Evolutionary conservation across 2,329 filamentous ascomycete genomes (phyloP).

Genomic region (Epichloe gansuensis): DNA sequence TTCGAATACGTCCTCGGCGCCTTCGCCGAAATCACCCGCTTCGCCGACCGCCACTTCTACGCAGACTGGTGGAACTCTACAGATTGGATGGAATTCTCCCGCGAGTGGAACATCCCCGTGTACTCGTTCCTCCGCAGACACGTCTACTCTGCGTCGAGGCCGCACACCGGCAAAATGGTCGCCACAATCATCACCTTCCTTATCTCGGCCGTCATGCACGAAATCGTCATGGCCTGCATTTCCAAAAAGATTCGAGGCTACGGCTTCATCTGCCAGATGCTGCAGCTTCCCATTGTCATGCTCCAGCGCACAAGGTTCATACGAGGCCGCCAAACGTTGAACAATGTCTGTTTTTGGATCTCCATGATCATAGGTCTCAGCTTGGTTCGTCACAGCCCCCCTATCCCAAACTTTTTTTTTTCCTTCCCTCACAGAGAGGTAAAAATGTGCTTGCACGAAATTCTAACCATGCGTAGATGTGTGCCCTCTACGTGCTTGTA

Average conservation of each 20-base stretch:
- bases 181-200: constrained; percentile 88
- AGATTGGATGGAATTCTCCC: constrained; percentile 90
- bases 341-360: constrained; percentile 84
- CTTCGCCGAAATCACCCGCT: constrained; percentile 86
- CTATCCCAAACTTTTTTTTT: background rate
- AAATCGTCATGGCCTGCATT: constrained; percentile 95
- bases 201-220: constrained; percentile 78
- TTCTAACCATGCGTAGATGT: constrained; percentile 25
- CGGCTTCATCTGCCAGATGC: constrained; percentile 89
- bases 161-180: constrained; percentile 59
- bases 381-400: constrained; percentile 42
- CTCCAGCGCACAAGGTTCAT: constrained; percentile 73
- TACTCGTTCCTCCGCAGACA: constrained; percentile 91
- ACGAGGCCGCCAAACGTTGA: constrained; percentile 60
- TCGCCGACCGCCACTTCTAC: constrained; percentile 92
- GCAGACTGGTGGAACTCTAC: constrained; percentile 63
- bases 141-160: constrained; percentile 74
- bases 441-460: constrained; percentile 9
- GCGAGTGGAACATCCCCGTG: constrained; percentile 96
- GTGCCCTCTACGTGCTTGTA: constrained; percentile 39
- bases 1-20: constrained; percentile 95
- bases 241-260: constrained; percentile 94
- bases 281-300: constrained; percentile 90
- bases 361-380: constrained; percentile 81
- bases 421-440: background rate